Percentiles rank a stretch among this genome's conserved stretches.
These are phyloP conservation scores for Brassica carinata DNA, from an alignment of 345 rosid genomes.

Conservation along the genomic window DNA sequence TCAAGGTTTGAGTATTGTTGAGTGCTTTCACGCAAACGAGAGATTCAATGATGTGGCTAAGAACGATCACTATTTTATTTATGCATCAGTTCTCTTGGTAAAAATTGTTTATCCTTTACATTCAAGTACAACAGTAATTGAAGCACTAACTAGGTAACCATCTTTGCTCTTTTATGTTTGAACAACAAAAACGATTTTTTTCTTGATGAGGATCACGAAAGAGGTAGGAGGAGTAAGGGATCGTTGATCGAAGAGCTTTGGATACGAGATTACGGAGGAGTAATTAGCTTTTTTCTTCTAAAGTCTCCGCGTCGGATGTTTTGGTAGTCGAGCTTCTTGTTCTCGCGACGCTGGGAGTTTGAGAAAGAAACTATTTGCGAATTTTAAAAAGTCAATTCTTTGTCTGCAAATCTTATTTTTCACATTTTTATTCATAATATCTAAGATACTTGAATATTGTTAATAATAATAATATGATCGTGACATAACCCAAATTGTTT, in stretches of 20 bases:
- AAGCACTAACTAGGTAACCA: too few relatives aligned
- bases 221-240: background rate
- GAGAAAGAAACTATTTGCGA: background rate
- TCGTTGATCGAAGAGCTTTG: background rate
- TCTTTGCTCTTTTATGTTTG: too few relatives aligned
- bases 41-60: too few relatives aligned
- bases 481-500: background rate
- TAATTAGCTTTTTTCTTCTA: background rate
- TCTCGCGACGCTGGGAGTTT: conserved; percentile 24
- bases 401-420: background rate
- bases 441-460: background rate
- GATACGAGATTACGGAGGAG: background rate
- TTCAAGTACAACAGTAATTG: too few relatives aligned
- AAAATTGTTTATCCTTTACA: too few relatives aligned
- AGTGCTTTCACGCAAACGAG: too few relatives aligned
- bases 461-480: background rate
- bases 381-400: conserved; percentile 13
- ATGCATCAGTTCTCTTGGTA: too few relatives aligned
- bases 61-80: too few relatives aligned
- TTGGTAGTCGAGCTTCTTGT: conserved; percentile 33
- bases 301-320: conserved; percentile 31
- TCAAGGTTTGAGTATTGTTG: too few relatives aligned
- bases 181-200: background rate
- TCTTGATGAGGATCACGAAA: conserved; percentile 15
- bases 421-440: background rate